Conservation (phyloP, 352 stramenopile genomes). For the Elongisporangium anandrum region DNA sequence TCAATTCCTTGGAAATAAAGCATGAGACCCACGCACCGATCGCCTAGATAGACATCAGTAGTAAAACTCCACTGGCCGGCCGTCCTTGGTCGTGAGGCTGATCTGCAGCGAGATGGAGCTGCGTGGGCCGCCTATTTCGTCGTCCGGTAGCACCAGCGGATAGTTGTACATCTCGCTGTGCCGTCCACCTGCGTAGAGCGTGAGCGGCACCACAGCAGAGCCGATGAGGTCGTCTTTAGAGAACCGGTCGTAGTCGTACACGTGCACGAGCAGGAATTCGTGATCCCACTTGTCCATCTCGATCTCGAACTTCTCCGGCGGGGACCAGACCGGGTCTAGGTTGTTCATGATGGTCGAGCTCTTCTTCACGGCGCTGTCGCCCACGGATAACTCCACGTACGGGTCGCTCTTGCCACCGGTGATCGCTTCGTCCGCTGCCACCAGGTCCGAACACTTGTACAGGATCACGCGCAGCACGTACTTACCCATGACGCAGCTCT, state of each 20-base stretch:
- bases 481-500: constrained; percentile 10
- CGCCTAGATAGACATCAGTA: too few relatives aligned
- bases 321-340: constrained; percentile 64
- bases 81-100: constrained; percentile 44
- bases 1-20: too few relatives aligned
- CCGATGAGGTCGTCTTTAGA: constrained; percentile 67
- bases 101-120: constrained; percentile 70
- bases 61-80: constrained; percentile 28
- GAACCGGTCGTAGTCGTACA: constrained; percentile 72
- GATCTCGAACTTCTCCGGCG: constrained; percentile 75
- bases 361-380: constrained; percentile 32
- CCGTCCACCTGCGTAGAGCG: constrained; percentile 48
- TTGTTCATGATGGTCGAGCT: constrained; percentile 64
- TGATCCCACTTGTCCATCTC: constrained; percentile 52
- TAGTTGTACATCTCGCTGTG: constrained; percentile 70
- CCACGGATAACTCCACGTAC: constrained; percentile 65
- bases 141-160: constrained; percentile 55
- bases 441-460: constrained; percentile 59
- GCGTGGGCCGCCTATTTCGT: constrained; percentile 36
- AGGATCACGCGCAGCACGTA: constrained; percentile 53
- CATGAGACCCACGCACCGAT: too few relatives aligned
- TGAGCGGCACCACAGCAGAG: constrained; percentile 57
- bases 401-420: constrained; percentile 69
- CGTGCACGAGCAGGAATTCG: constrained; percentile 58
- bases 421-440: constrained; percentile 38